Base-by-base conservation (phyloP, 331 rosid genomes). In the Stylosanthes scabra region DNA sequence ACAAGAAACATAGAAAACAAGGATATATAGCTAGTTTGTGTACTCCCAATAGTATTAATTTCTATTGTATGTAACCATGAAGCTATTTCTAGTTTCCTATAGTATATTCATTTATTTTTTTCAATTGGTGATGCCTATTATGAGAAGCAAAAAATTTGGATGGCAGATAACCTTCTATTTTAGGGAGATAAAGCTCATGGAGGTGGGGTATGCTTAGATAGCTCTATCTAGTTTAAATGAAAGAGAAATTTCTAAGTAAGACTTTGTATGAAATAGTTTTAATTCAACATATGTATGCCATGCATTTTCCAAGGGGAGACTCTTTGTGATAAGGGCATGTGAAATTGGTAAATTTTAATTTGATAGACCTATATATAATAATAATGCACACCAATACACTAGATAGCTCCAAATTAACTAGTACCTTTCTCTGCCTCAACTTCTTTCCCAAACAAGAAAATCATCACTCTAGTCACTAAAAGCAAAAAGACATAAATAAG, bases 201-300 rank as follows among this genome's bases (percentile, higher is more conserved):
- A 80, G 82, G 83, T 83, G 83, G 80, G 81, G 74, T 93, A 78
- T 87, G 85, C 79, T 82, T 74, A 71, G 58, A 77, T 80, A 76
- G 71, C 64, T 64, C 59, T 34, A 34, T 69, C 66, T 75, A 81
- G 75, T 74, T 69, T 54, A 58, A 65, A 77, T 78, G 81, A 83
- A 82, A 74, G 62, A 61, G 28, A 85, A 78, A 56, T 44, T 78
- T 69, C 63, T 63, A 63, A 59, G 51, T 63, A 63, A 59, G 45
- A 74, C 57, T 66, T 65, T 64, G 59, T 59, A 42, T 62, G 55
- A 86, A 67, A 65, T 70, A 9, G 84, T 86, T 82, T 34, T 59
- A 57, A 80, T 69, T 74, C 84, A 63, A 77, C 52, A 34, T 34
- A 34, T 34, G 25, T 20, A 34, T 4, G 55, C 74, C 61, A 65